Conservation (phyloP, 148 eudicot species). For the Suaeda aralocaspica region DNA sequence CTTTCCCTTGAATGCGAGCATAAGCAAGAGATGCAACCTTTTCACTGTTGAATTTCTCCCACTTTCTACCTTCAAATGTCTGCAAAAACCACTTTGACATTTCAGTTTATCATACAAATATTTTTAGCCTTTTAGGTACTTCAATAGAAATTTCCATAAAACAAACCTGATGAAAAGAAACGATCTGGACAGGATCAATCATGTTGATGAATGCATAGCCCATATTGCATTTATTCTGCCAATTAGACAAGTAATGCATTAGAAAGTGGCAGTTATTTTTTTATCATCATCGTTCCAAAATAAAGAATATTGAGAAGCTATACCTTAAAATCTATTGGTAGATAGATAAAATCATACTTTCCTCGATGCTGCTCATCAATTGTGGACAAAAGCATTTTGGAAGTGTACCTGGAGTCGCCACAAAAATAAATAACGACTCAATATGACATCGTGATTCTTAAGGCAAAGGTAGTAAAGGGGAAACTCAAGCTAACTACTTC, state of each 20-base stretch:
- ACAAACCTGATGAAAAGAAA: slow-evolving; percentile 63
- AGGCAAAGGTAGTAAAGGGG: not conserved
- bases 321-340: slow-evolving; percentile 84
- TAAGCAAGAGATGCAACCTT: slow-evolving; percentile 74
- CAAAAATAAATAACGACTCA: not conserved
- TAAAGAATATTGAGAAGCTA: not conserved
- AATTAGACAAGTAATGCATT: slow-evolving; percentile 12
- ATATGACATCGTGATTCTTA: slow-evolving; percentile 7
- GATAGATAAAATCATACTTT: slow-evolving; percentile 63
- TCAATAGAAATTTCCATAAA: slow-evolving; percentile 3
- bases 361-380: slow-evolving; percentile 70
- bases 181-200: slow-evolving; percentile 58
- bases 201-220: slow-evolving; percentile 83
- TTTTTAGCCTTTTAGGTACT: not conserved
- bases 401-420: slow-evolving; percentile 51
- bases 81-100: slow-evolving; percentile 27
- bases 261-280: not conserved
- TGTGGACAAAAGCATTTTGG: slow-evolving; percentile 69
- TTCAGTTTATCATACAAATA: not conserved
- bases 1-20: slow-evolving; percentile 80
- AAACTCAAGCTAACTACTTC: not conserved
- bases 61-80: slow-evolving; percentile 67
- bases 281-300: not conserved
- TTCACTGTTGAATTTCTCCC: slow-evolving; percentile 85
- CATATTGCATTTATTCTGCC: slow-evolving; percentile 82